Percentiles rank a stretch among this genome's conserved stretches.
phyloP scores from a whole-genome alignment of 73 alveolate species.

The Paramecium biaurelia region DNA sequence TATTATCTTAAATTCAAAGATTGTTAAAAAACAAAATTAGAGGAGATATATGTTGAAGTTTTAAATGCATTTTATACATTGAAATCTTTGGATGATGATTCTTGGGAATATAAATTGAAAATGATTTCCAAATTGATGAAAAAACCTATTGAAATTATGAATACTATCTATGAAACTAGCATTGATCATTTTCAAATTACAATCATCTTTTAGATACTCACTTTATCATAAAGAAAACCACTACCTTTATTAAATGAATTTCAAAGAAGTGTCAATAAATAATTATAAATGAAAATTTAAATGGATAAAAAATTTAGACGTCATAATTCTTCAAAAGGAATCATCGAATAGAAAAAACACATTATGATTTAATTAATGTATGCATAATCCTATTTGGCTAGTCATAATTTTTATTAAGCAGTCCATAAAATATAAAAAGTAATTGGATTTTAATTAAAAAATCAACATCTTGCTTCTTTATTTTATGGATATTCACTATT shows the following conservation, averaged over 20 bases:
- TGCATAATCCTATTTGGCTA: not conserved
- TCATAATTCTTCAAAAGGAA: not conserved
- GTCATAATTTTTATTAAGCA: not conserved
- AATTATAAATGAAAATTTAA: not conserved
- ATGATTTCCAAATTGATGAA: not conserved
- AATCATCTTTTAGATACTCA: not conserved
- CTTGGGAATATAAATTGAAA: not conserved
- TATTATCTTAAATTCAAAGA: not conserved
- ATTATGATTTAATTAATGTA: not conserved
- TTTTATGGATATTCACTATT: not conserved
- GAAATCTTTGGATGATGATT: not conserved
- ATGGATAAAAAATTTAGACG: not conserved
- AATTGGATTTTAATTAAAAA: not conserved
- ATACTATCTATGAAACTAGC: not conserved
- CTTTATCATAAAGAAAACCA: not conserved
- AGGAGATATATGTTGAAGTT: not conserved
- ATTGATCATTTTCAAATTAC: not conserved
- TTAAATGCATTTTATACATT: not conserved
- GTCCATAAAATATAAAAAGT: not conserved
- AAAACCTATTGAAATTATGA: not conserved
- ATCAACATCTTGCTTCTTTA: not conserved
- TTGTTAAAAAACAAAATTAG: not conserved
- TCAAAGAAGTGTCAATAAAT: not conserved
- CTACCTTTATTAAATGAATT: not conserved
- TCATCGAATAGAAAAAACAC: not conserved